Base-by-base conservation (phyloP, 2,329 filamentous ascomycete genomes). In the Botryotinia narcissicola region DNA sequence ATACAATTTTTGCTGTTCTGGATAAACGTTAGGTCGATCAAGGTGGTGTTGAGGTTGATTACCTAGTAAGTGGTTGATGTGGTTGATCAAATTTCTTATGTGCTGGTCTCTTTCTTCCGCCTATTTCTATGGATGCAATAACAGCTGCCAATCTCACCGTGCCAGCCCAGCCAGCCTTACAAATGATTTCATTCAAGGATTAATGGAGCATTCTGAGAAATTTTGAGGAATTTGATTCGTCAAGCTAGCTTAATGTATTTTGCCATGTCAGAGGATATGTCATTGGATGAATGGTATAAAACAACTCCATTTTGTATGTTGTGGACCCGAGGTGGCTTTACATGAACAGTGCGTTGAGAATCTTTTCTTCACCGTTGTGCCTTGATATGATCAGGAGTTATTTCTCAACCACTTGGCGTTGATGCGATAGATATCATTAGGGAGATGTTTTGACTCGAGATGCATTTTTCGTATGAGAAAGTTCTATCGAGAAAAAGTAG, bases 221-320 rank as follows among this genome's bases (percentile, higher is more conserved):
- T n/a, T 67, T 67, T 9, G 35, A 32, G 6, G 32, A 16, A 37
- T 46, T 37, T 72, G 22, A 72, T 72, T 72, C 37, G 70, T 68
- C 59, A 29, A 20, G 48, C 60, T 37, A 51, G 48, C 37, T 67
- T 72, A 67, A 22, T 57, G n/a, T 20, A 54, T 37, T 67, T 68
- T 68, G 70, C 70, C 70, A 72, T 72, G 70, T 72, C 70, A 72
- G 70, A 72, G 70, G 25, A 37, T 20, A 42, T 37, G 18, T 46
- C 7, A 68, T 72, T 72, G 61, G 54, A 40, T 59, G 51, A 14
- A 48, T 68, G 46, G 5, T 3, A 60, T 44, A 46, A 54, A 32
- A 8, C 54, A 32, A 35, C 20, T 29, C 46, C 64, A 25, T 63
- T 42, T 67, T 40, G n/a, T 57, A 51, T 46, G 37, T 32, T 71